Base-by-base conservation (phyloP, 768 basidiomycete genomes). In the Clitopilus hobsonii region DNA sequence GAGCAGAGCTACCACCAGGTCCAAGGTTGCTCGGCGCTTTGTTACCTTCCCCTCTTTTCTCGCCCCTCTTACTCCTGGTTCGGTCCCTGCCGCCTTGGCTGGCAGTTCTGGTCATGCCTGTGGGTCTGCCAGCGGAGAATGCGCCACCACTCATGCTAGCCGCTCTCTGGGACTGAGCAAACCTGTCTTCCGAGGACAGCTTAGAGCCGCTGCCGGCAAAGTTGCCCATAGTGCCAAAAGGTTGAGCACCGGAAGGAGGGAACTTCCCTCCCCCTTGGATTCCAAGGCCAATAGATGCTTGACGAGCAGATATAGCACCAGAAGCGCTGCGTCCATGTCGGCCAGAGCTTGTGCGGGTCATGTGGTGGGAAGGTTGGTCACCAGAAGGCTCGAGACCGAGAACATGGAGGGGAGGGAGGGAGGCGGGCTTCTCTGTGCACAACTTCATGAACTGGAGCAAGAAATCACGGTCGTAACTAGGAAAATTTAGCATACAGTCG, bases 391-490 rank as follows among this genome's bases (percentile, higher is more conserved):
- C 93, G 52, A 98, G 83, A 54, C 96, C 96, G 63, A 98, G 88
- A 8, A 88, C 87, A 60, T 94, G 93, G 53, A 98, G 81, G 57
- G 92, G 84, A 36, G 94, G 93, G 24, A 98, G 85, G 54, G 82
- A 79, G 53, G 91, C 93, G 2, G 97, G 96, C 71, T 94, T 95
- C 74, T 98, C 96, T 69, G 85, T 91, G 79, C 97, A 99, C 57
- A 96, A 73, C 22, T 74, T 72, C 91, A 97, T 94, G 75, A 99
- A 99, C 67, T 99, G 96, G 56, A 99, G 72, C 23, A 99, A 81
- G 84, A 99, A 99, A 18, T 95, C 93, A 29, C 95, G 93, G 69
- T 98, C 94, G 68, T 99, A 99, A 64, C 96, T 93, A n/a, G 38
- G 5, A 58, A 22, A 29, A 49, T 23, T 51, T 2, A 60, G 45